phyloP scores from a whole-genome alignment of 2,329 filamentous ascomycete genomes.

The Conoideocrella luteorostrata region DNA sequence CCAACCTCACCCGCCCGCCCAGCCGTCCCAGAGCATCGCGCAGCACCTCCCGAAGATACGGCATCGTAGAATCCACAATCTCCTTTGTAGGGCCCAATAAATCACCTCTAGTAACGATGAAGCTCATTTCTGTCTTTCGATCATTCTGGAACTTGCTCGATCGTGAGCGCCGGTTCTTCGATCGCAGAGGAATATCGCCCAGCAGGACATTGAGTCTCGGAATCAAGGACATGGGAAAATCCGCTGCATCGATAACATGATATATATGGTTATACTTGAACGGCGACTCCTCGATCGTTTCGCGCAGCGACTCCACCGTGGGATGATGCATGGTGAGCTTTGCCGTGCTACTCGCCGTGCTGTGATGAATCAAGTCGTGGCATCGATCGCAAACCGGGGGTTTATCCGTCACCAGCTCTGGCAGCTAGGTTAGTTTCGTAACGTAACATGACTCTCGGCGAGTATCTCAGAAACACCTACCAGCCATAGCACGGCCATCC shows the following conservation, averaged over 20 bases:
- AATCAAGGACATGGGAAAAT: conserved; percentile 91
- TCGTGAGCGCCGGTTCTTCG: conserved; percentile 72
- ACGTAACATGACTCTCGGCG: neutral
- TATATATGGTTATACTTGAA: conserved; percentile 92
- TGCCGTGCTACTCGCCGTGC: conserved; percentile 41
- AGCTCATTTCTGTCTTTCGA: conserved; percentile 71
- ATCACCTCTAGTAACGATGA: conserved; percentile 86
- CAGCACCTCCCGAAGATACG: conserved; percentile 71
- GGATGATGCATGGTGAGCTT: conserved; percentile 68
- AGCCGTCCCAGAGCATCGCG: conserved; percentile 65
- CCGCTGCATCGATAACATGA: conserved; percentile 88
- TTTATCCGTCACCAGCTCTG: conserved; percentile 18
- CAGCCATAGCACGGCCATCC: neutral
- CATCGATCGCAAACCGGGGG: conserved; percentile 78
- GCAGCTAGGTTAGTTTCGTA: neutral
- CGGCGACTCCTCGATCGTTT: conserved; percentile 82
- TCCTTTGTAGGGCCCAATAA: conserved; percentile 76
- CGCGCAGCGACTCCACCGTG: conserved; percentile 69
- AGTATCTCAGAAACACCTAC: neutral
- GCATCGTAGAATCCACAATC: conserved; percentile 80
- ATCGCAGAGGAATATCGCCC: conserved; percentile 65
- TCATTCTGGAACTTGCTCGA: conserved; percentile 58
- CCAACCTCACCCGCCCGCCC: conserved; percentile 68
- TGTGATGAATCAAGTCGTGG: conserved; percentile 73
- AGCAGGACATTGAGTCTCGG: conserved; percentile 68